Evolutionary conservation across 805 yeast species (phyloP), one percentile per base, ranked within the genome.

Genomic region (Cyberlindnera americana): DNA sequence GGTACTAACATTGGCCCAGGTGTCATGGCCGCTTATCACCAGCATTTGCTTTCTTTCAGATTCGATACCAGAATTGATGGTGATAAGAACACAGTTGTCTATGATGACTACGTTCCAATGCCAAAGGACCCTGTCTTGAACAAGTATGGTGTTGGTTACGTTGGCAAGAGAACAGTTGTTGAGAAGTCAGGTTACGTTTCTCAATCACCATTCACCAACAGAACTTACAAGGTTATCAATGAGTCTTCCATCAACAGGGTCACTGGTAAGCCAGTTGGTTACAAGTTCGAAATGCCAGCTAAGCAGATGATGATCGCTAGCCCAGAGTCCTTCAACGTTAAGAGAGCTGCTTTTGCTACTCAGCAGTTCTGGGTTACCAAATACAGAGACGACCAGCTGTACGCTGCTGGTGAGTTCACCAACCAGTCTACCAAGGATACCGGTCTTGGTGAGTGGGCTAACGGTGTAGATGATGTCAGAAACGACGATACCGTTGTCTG

Each of bases 341-440:
- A 71, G 64, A 78, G 93, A 70, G 91, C 91, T 15, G 69, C 67
- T 43, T 84, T 73, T 56, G 87, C 90, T 29, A 82, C 90, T 17
- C 72, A 84, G 60, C 91, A 82, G 60, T 62, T 84, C 49, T 84
- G 91, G 90, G 89, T 83, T 49, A 81, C 91, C 49, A 83, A 83
- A 61, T 81, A 83, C 66, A 66, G 67, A 46, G 93, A 85, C 58
- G 72, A 81, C 57, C 77, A 83, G 64, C 62, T 82, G 52, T 84
- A 70, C 49, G 88, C 90, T 36, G 90, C 89, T 43, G 95, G 95
- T 61, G 90, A 83, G 59, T 83, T 84, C 70, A 84, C 95, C 46
- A 85, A 84, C 63, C 95, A 84, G 66, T 82, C 90, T 13, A 72
- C 73, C 42, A 55, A 33, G 4, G 93, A 83, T 60, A 75, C 83